Conservation (phyloP, 495 filamentous ascomycete species). For the Trypethelium eluteriae region DNA sequence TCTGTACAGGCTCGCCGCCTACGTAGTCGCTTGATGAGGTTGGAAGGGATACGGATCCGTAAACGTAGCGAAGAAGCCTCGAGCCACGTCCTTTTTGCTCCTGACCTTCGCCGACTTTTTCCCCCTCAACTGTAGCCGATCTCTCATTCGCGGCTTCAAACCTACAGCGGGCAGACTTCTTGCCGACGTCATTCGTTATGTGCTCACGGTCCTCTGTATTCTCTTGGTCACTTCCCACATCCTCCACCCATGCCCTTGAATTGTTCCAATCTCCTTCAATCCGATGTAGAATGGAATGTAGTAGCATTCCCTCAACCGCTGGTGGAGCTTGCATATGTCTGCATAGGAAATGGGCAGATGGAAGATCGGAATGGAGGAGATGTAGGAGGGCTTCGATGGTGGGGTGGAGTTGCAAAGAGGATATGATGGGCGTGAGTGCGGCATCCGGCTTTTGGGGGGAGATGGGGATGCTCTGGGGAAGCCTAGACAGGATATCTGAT, state of each 20-base stretch:
- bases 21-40: neutral
- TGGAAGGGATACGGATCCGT: neutral
- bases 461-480: neutral
- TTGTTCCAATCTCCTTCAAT: slow-evolving; percentile 43
- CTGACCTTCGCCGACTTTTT: neutral
- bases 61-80: neutral
- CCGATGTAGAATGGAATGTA: slow-evolving; percentile 41
- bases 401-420: slow-evolving; percentile 38
- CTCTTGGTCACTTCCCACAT: slow-evolving; percentile 26
- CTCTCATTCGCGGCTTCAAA: slow-evolving; percentile 24
- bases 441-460: slow-evolving; percentile 16
- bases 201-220: neutral
- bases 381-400: slow-evolving; percentile 42
- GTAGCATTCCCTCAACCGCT: slow-evolving; percentile 41
- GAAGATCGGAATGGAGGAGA: slow-evolving; percentile 41
- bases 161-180: neutral
- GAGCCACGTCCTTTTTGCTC: slow-evolving; percentile 10
- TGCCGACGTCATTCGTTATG: too few species aligned
- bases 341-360: slow-evolving; percentile 43
- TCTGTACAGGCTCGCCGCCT: slow-evolving; percentile 11
- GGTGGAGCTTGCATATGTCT: slow-evolving; percentile 43
- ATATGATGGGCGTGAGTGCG: slow-evolving; percentile 26
- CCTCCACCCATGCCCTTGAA: slow-evolving; percentile 39
- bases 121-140: slow-evolving; percentile 26
- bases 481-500: neutral